Evolutionary conservation across 192 early-diverging fungal genomes (phyloP).

Genomic region (Coemansia sp.): DNA sequence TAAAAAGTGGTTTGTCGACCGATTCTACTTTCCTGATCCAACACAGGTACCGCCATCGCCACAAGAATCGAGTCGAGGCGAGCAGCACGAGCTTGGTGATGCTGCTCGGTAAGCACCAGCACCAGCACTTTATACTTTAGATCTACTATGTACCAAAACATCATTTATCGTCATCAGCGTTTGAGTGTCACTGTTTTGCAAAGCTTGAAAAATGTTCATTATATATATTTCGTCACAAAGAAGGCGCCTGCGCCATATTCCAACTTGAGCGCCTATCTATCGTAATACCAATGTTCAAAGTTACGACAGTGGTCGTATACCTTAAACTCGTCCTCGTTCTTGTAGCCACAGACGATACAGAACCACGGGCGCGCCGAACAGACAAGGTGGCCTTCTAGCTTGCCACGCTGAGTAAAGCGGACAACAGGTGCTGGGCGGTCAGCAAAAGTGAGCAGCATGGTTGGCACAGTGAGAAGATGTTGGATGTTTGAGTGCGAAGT

Average conservation of each 20-base stretch:
- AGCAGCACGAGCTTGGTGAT: constrained; percentile 38
- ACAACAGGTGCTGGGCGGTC: background rate
- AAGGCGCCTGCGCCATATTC: background rate
- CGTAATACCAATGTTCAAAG: constrained; percentile 22
- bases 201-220: background rate
- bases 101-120: constrained; percentile 5
- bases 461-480: background rate
- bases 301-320: constrained; percentile 28
- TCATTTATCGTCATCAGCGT: background rate
- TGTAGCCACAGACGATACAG: constrained; percentile 37
- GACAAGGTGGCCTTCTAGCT: background rate
- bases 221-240: no score
- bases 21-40: constrained; percentile 55
- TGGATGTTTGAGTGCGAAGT: background rate
- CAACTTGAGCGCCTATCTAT: constrained; percentile 10
- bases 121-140: background rate
- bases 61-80: constrained; percentile 17
- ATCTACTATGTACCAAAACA: background rate
- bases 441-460: background rate
- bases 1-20: constrained; percentile 53
- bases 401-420: background rate
- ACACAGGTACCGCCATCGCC: constrained; percentile 53
- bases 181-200: background rate
- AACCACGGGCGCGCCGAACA: constrained; percentile 32
- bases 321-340: constrained; percentile 14